Base-by-base conservation (phyloP, 2,329 filamentous ascomycete species). In the Truncatella angustata region DNA sequence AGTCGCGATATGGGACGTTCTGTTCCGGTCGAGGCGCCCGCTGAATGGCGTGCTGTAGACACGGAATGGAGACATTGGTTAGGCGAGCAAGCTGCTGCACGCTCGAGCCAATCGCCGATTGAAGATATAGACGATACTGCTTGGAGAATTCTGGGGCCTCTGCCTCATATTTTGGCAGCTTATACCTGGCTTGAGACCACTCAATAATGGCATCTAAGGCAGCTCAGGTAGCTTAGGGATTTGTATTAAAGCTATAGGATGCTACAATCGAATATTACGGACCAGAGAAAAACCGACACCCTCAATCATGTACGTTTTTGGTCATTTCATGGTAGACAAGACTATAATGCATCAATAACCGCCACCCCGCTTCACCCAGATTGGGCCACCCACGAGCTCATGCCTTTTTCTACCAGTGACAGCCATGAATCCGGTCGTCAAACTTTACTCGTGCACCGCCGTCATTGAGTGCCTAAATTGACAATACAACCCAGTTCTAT, bases 401-500 rank as follows among this genome's bases (percentile, higher is more conserved):
- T n/a, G n/a, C n/a, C n/a, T n/a, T n/a, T n/a, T n/a, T n/a, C n/a
- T n/a, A n/a, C n/a, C n/a, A n/a, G n/a, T n/a, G n/a, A n/a, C n/a
- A n/a, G n/a, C n/a, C n/a, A n/a, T n/a, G n/a, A n/a, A n/a, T n/a
- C n/a, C n/a, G n/a, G n/a, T n/a, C n/a, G n/a, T n/a, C n/a, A n/a
- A n/a, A n/a, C n/a, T n/a, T 75, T 10, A 90, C 59, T 60, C 77
- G 82, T 0, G 80, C 84, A 6, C 81, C 84, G 3, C 65, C 68
- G 1, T 69, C 67, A 12, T 44, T 23, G 21, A 44, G 24, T 14
- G 40, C 16, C 88, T 88, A 92, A 14, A 93, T 63, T 23, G 78
- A 82, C 4, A 92, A 60, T 0, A 80, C 86, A 5, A 92, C 61
- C 66, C 81, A 88, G 59, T 92, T 93, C 28, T 74, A 77, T 0